Base-by-base conservation (phyloP, 768 basidiomycete genomes). In the Neoboletus brunneissimus region DNA sequence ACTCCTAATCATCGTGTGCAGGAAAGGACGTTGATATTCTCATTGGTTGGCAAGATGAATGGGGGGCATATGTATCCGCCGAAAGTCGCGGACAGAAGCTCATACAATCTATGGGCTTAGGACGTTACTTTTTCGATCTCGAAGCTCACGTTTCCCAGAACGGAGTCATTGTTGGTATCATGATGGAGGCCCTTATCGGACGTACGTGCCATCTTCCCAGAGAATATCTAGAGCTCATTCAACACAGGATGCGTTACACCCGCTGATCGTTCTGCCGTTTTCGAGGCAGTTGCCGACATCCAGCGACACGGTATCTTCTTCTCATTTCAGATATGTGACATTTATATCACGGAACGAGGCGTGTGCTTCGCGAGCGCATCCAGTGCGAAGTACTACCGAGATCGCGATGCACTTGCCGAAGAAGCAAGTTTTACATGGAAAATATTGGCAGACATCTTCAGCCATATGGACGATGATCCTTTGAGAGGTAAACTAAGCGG, bases 81-180 rank as follows among this genome's bases (percentile, higher is more conserved):
- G 70, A 70, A 53, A 72, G 68, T 20, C 48, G 29, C 1, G 71
- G 73, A 20, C 71, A 69, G 29, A 68, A 63, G 51, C 63, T 73
- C 38, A 52, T 72, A 44, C 63, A 71, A 34, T 73, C 69, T 7
- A 56, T 48, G 54, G 54, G 64, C 34, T 37, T 73, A 13, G 64
- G 66, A 13, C 61, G 48, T 34, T 73, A 72, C 48, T 70, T 70
- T 44, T 72, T 65, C 25, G 63, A 65, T 41, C 43, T 73, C 34
- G 12, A 67, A 32, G 72, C 71, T 18, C 72, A 71, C 34, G 55
- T 72, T 20, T 62, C 66, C 44, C 61, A 64, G 48, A 69, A 66
- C n/a, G 73, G 71, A 8, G 49, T 38, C 20, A 48, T 72, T 25
- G 47, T 74, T 31, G 71, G 71, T 8, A 43, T 73, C 35, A 74